Evolutionary conservation across 2,329 filamentous ascomycete species (phyloP).

Genomic region (Macrophomina pseudophaseolina): DNA sequence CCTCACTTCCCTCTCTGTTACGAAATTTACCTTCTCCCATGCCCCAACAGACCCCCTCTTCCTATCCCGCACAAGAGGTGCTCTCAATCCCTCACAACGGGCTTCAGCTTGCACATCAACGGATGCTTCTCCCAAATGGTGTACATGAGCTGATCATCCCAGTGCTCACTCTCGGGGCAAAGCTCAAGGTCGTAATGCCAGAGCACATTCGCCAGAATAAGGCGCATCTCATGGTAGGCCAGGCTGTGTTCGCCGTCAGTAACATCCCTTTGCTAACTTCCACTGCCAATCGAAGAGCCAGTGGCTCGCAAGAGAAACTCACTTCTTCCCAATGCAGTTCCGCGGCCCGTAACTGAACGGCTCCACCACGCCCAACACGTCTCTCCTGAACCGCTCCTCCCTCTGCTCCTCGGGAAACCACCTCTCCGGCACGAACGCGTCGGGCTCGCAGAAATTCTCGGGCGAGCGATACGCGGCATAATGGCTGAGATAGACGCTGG

Average conservation of each 20-base stretch:
- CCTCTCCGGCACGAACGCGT: conserved; percentile 48
- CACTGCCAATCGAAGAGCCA: neutral
- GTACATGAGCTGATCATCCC: conserved; percentile 41
- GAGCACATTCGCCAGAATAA: conserved; percentile 45
- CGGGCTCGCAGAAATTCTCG: conserved; percentile 43
- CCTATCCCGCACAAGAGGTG: too few relatives aligned
- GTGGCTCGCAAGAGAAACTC: conserved; percentile 27
- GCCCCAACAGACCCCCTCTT: too few relatives aligned
- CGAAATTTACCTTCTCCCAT: too few relatives aligned
- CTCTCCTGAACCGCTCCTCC: conserved; percentile 33
- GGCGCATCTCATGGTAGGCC: conserved; percentile 49
- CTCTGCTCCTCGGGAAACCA: conserved; percentile 40
- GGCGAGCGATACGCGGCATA: conserved; percentile 26
- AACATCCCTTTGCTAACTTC: too few relatives aligned
- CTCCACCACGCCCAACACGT: conserved; percentile 45
- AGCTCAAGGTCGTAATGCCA: conserved; percentile 48
- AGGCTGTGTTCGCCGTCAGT: conserved; percentile 33
- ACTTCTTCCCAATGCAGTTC: conserved; percentile 46
- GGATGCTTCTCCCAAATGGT: conserved; percentile 45
- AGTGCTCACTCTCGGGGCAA: conserved; percentile 37
- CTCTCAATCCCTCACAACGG: conserved; percentile 1
- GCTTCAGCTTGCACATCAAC: conserved; percentile 40
- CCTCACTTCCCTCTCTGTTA: too few relatives aligned
- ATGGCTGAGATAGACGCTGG: conserved; percentile 25
- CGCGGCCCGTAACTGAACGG: conserved; percentile 53